phyloP scores from a whole-genome alignment of 257 asterid genomes.

The Solanum dulcamara region DNA sequence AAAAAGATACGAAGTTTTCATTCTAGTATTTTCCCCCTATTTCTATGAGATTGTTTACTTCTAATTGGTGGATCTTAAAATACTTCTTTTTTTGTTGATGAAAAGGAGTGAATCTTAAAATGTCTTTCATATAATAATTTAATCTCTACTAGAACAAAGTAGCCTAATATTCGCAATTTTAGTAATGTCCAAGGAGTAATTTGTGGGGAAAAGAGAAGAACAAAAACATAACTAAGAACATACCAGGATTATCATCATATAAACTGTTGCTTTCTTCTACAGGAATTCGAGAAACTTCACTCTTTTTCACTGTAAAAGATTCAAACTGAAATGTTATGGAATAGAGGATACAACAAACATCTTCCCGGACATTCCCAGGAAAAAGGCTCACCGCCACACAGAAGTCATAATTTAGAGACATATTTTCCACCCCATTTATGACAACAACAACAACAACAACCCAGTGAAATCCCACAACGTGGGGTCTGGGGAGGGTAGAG shows the following conservation, averaged over 20 bases:
- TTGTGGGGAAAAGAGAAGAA: background rate
- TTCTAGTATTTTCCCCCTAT: background rate
- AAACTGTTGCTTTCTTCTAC: conserved; percentile 40
- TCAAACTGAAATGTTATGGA: background rate
- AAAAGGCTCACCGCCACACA: background rate
- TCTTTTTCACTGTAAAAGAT: conserved; percentile 35
- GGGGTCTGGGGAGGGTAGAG: too few species aligned
- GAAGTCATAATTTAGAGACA: background rate
- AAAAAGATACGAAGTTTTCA: background rate
- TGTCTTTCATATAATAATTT: background rate
- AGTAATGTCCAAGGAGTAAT: background rate
- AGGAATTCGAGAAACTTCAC: conserved; percentile 25
- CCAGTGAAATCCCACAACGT: too few species aligned
- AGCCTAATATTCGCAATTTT: background rate
- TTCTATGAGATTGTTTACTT: background rate
- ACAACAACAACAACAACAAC: too few species aligned
- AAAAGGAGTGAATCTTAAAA: background rate
- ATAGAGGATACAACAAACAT: background rate
- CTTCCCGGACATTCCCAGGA: background rate
- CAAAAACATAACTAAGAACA: background rate
- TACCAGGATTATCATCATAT: conserved; percentile 52
- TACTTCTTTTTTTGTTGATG: background rate
- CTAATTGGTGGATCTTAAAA: background rate
- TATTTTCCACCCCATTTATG: background rate
- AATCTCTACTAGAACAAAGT: background rate